Evolutionary conservation across 2,329 filamentous ascomycete genomes (phyloP).

Genomic region (Calonectria pteridis): DNA sequence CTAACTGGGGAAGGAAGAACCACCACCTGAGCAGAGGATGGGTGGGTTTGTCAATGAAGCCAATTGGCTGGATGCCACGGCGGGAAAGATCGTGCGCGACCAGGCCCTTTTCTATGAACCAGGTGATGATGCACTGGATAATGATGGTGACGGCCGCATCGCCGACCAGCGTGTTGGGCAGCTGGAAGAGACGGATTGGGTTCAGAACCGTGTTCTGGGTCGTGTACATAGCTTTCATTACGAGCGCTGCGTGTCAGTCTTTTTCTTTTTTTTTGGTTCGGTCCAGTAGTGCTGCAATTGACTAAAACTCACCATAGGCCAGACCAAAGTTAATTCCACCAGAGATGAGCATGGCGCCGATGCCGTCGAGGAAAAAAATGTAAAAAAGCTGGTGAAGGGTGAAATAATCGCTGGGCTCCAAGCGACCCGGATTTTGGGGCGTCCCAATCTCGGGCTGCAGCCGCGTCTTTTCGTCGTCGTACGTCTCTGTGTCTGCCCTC

Average conservation of each 20-base stretch:
- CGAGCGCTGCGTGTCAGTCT: neutral
- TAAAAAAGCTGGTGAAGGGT: conserved; percentile 62
- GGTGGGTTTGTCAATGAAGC: conserved; percentile 55
- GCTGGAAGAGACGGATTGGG: conserved; percentile 61
- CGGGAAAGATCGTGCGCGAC: conserved; percentile 62
- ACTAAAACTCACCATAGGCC: conserved; percentile 57
- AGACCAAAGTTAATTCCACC: conserved; percentile 66
- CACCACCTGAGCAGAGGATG: conserved; percentile 55
- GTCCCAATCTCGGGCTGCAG: neutral
- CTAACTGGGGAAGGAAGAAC: conserved; percentile 29
- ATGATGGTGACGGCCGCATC: conserved; percentile 65
- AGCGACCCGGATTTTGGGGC: conserved; percentile 27
- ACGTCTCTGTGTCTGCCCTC: neutral
- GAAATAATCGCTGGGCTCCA: conserved; percentile 55
- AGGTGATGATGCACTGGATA: conserved; percentile 64
- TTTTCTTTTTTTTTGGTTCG: neutral
- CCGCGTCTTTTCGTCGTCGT: neutral
- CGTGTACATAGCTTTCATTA: conserved; percentile 60
- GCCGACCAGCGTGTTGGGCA: conserved; percentile 63
- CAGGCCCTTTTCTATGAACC: conserved; percentile 61
- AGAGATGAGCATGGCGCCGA: conserved; percentile 61
- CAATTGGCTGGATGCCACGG: conserved; percentile 61
- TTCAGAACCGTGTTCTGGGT: conserved; percentile 50
- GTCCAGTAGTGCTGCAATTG: neutral
- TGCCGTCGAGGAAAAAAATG: conserved; percentile 60